Evolutionary conservation across 169 alveolate species (phyloP).

Genomic region (Plasmodium vinckei): DNA sequence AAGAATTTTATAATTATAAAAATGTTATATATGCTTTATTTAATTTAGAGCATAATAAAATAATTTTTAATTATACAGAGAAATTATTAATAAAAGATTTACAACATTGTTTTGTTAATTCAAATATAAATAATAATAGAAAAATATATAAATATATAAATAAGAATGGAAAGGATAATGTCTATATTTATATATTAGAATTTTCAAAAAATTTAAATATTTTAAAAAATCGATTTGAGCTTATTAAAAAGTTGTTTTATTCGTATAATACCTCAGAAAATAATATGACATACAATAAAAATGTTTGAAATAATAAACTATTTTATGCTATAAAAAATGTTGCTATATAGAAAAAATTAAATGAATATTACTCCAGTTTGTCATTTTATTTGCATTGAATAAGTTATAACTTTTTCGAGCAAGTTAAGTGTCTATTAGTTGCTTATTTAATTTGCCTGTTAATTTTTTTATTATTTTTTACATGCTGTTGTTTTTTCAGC

Average conservation of each 20-base stretch:
- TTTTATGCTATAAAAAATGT: too few species aligned
- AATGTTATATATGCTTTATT: constrained; percentile 59
- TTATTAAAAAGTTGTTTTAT: constrained; percentile 18
- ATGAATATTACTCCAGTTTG: too few species aligned
- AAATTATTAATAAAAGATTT: constrained; percentile 22
- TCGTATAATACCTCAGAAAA: too few species aligned
- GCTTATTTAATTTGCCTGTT: too few species aligned
- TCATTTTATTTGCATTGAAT: too few species aligned
- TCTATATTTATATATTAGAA: constrained; percentile 34
- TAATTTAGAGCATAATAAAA: constrained; percentile 30
- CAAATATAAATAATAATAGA: constrained; percentile 21
- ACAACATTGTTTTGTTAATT: constrained; percentile 27
- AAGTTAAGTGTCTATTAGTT: too few species aligned
- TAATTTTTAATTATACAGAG: constrained; percentile 38
- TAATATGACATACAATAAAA: too few species aligned
- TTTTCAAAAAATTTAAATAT: constrained; percentile 18
- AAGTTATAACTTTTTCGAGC: too few species aligned
- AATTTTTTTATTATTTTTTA: too few species aligned
- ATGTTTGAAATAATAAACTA: too few species aligned
- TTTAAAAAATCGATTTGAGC: constrained; percentile 24
- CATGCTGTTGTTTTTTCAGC: too few species aligned
- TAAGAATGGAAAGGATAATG: constrained; percentile 29
- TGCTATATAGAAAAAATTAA: too few species aligned
- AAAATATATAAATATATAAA: constrained; percentile 34
- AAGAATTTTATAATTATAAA: constrained; percentile 28